Base-by-base conservation (phyloP, 345 rosid genomes). In the Eucalyptus decipiens region DNA sequence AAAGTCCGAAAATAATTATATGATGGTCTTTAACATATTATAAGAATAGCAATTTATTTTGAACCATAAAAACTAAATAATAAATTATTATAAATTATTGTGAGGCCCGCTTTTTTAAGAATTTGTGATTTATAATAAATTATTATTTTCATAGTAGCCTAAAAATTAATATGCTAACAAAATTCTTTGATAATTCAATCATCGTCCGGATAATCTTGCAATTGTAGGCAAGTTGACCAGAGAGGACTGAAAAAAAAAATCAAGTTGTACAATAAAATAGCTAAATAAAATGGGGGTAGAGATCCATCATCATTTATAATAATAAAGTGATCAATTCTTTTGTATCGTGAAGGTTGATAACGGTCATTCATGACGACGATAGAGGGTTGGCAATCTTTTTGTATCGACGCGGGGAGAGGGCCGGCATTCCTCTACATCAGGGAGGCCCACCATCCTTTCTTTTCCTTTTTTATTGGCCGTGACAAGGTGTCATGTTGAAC, bases 61-160 rank as follows among this genome's bases (percentile, higher is more conserved):
- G 10, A 52, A 19, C 0, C 58, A 52, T 19, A 19, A 52, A 51
- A 6, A 52, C 0, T 52, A 19, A 19, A 52, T 52, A 19, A 52
- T 52, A 52, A 8, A 52, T 51, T 0, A 52, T 52, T 19, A 19
- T 19, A 52, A 52, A 52, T 19, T 52, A 52, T 52, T 52, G 0
- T 19, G 2, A 52, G 0, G 1, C 0, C 2, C 24, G 7, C 0
- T 52, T 52, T 51, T 52, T 52, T 7, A 52, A 3, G 2, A 1
- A 52, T 52, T 52, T 19, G 0, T 52, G 8, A 51, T 51, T 18
- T 2, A 52, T 3, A 52, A 52, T 7, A 18, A 52, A 7, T 52
- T 52, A 52, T 52, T 52, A 52, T 52, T 19, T 0, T 19, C 2
- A 52, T 52, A 19, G 0, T 52, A 19, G 4, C 10, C 4, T 4